Percentiles rank a stretch among this genome's conserved stretches.
Conservation (phyloP, 2,329 filamentous ascomycete genomes). For the Clonostachys sp. region DNA sequence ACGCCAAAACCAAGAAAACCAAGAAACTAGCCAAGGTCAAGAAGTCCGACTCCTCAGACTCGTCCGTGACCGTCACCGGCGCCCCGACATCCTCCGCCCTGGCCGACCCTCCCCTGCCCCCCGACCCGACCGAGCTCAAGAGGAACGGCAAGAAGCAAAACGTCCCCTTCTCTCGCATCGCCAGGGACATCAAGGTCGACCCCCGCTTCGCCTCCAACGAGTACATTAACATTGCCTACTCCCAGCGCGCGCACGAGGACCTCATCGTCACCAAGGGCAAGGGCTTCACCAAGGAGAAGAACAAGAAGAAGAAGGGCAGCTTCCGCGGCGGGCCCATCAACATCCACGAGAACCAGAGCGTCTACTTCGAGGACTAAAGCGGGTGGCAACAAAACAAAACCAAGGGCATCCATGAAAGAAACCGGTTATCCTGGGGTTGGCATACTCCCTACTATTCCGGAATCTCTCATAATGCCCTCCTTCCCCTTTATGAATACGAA, state of each 20-base stretch:
- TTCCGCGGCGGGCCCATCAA: slow-evolving; percentile 90
- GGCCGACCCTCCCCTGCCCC: slow-evolving; percentile 45
- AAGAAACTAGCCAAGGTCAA: slow-evolving; percentile 12
- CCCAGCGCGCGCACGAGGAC: slow-evolving; percentile 81
- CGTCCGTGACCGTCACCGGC: slow-evolving; percentile 46
- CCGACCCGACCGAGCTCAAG: slow-evolving; percentile 33
- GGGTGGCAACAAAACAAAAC: not conserved
- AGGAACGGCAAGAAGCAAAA: slow-evolving; percentile 38
- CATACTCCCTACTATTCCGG: no score
- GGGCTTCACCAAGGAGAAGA: slow-evolving; percentile 99
- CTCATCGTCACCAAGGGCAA: slow-evolving; percentile 90
- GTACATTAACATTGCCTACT: slow-evolving; percentile 83
- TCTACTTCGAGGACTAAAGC: slow-evolving; percentile 87
- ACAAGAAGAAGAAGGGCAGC: slow-evolving; percentile 91
- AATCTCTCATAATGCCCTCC: no score
- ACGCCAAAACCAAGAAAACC: not conserved
- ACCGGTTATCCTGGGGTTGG: no score
- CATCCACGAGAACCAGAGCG: slow-evolving; percentile 72
- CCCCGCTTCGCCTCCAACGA: slow-evolving; percentile 70
- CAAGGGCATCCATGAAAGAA: no score
- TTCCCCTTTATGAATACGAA: no score
- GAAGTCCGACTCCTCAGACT: slow-evolving; percentile 29
- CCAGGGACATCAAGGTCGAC: slow-evolving; percentile 64
- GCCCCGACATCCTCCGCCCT: slow-evolving; percentile 30
- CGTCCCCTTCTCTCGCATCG: slow-evolving; percentile 74